A percentile compares a stretch with the other conserved stretches of the same genome.
Evolutionary conservation across 192 early-diverging fungal genomes (phyloP).

Genomic region (Rhizophlyctis rosea): DNA sequence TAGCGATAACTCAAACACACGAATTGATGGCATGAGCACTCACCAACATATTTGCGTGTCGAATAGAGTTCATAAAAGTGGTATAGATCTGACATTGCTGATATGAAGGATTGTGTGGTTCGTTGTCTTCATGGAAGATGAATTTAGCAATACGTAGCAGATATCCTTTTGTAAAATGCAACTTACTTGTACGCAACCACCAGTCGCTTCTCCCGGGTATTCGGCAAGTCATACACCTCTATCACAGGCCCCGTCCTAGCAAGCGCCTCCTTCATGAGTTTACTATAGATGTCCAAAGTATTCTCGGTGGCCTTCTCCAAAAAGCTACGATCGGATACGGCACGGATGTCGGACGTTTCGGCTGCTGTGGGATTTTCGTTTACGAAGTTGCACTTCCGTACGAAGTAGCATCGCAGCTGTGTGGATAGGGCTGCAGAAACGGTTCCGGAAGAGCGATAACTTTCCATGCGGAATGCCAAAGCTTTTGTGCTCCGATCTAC

Average conservation of each 20-base stretch:
- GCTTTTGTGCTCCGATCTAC: slow-evolving; percentile 70
- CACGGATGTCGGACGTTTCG: slow-evolving; percentile 71
- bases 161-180: slow-evolving; percentile 9
- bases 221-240: slow-evolving; percentile 86
- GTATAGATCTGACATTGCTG: slow-evolving; percentile 95
- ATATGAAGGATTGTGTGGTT: slow-evolving; percentile 90
- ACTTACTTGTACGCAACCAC: slow-evolving; percentile 74
- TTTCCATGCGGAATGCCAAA: slow-evolving; percentile 86
- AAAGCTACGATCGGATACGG: slow-evolving; percentile 88
- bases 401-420: slow-evolving; percentile 93
- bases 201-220: slow-evolving; percentile 81
- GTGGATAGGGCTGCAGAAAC: slow-evolving; percentile 81
- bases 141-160: slow-evolving; percentile 8
- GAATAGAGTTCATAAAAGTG: slow-evolving; percentile 97
- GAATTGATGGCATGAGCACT: slow-evolving; percentile 40
- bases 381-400: slow-evolving; percentile 87
- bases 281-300: slow-evolving; percentile 83
- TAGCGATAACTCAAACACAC: neutral
- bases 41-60: slow-evolving; percentile 92
- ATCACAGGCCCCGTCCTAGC: slow-evolving; percentile 89
- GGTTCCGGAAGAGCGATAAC: slow-evolving; percentile 91
- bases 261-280: slow-evolving; percentile 83
- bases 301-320: slow-evolving; percentile 91
- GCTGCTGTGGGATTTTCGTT: slow-evolving; percentile 71
- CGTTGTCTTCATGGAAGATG: slow-evolving; percentile 63